Base-by-base conservation (phyloP, 495 filamentous ascomycete species). In the Xylaria bambusicola region DNA sequence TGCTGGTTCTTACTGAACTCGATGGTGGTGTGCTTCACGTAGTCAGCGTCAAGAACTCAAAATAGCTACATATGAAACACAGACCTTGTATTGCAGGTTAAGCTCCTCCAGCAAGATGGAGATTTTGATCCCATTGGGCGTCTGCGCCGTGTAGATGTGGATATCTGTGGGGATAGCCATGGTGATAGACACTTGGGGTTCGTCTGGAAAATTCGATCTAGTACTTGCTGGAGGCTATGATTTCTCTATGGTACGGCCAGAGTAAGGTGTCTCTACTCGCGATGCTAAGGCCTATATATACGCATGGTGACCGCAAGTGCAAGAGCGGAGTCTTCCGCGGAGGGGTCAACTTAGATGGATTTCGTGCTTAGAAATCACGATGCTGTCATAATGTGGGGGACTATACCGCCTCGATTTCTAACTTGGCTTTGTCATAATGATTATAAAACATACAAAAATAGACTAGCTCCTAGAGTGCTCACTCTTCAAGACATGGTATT, bases 21-120 rank as follows among this genome's bases (percentile, higher is more conserved):
- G 64, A 97, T 86, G 35, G 81, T 82, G 57, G 87, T 82, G 31
- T 85, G 78, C 75, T 69, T 31, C 15, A 3, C 7, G 69, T 51
- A 21, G 47, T 68, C 9, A 70, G 65, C 21, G 23, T 61, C 17
- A 36, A 10, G 47, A 17, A 10, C 1, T 24, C 10, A 61, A 49
- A 76, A 77, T 4, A 64, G 70, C 35, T 74, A 49, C n/a, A 6
- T 9, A 21, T 8, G 45, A 41, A 12, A 24, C n/a, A 31, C 40
- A 6, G 26, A 73, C 76, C 65, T 84, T 80, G 63, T 91, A 93
- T 41, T 86, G 80, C 18, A 91, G 63, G 4, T 85, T 85, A 0
- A 96, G 81, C 76, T 96, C 93, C 74, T 97, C 92, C n/a, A 97
- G 77, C 0, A 89, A 82, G 64, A 96, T 96, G 52, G 89, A 91